These are phyloP conservation scores for Parafenestella ontariensis DNA, from an alignment of 2,329 filamentous ascomycete genomes.

Conservation along the genomic window DNA sequence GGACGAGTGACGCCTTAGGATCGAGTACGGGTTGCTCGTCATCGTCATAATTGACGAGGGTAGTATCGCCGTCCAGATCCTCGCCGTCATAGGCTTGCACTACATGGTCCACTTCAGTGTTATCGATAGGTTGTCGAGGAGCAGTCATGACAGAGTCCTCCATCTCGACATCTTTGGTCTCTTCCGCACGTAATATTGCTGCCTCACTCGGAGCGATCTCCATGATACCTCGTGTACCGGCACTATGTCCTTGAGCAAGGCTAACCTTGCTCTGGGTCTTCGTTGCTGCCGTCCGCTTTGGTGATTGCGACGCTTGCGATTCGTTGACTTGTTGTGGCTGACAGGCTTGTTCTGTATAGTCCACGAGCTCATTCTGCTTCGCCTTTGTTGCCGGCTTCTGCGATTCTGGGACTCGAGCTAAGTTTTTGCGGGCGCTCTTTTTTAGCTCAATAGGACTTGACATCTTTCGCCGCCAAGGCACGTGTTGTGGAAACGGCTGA, in stretches of 20 bases:
- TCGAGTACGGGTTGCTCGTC: background rate
- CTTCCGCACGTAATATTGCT: background rate
- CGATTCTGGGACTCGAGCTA: background rate
- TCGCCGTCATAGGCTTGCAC: background rate
- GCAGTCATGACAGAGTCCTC: constrained; percentile 3
- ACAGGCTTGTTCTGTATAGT: background rate
- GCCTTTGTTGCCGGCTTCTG: background rate
- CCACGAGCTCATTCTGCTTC: background rate
- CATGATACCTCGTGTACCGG: background rate
- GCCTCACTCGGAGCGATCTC: background rate
- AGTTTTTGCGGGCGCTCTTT: background rate
- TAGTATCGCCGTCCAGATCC: constrained; percentile 14
- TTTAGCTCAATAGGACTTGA: background rate
- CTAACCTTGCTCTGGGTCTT: background rate
- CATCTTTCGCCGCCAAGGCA: background rate
- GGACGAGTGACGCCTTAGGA: constrained; percentile 9
- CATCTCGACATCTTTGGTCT: background rate
- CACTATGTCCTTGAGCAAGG: background rate
- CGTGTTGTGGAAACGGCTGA: constrained; percentile 1
- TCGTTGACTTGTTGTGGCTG: background rate
- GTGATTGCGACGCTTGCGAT: background rate
- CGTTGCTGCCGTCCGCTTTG: background rate
- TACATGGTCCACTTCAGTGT: constrained; percentile 3
- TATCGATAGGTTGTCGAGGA: constrained; percentile 14
- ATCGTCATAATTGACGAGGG: constrained; percentile 9